Evolutionary conservation across 306 rosid species (phyloP).

Genomic region (Arachis hypogaea): DNA sequence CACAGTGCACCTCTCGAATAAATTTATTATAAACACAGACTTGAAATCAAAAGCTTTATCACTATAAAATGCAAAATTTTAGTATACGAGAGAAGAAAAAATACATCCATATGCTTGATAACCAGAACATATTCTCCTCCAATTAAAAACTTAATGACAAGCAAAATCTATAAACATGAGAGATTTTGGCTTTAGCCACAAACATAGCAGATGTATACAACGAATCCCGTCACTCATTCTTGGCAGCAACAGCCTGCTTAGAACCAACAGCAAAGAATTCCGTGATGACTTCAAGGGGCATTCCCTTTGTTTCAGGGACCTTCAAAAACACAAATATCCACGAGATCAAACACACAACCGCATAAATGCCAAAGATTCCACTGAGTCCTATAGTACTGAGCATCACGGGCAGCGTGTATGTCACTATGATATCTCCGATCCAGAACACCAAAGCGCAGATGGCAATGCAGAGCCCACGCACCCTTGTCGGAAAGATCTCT

Average conservation of each 20-base stretch:
- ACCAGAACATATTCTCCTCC: slow-evolving; percentile 31
- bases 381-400: slow-evolving; percentile 63
- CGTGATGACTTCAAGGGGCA: slow-evolving; percentile 87
- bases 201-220: slow-evolving; percentile 32
- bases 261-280: slow-evolving; percentile 78
- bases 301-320: slow-evolving; percentile 92
- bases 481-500: slow-evolving; percentile 82
- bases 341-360: slow-evolving; percentile 63
- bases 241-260: slow-evolving; percentile 52
- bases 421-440: slow-evolving; percentile 73
- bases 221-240: slow-evolving; percentile 45
- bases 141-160: slow-evolving; percentile 28
- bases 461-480: slow-evolving; percentile 84
- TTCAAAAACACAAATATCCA: slow-evolving; percentile 66
- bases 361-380: slow-evolving; percentile 70
- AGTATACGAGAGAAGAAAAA: slow-evolving; percentile 38
- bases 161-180: slow-evolving; percentile 39
- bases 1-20: neutral
- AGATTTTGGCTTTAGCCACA: slow-evolving; percentile 19
- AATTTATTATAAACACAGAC: neutral
- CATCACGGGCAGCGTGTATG: slow-evolving; percentile 67
- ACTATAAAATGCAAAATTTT: slow-evolving; percentile 40
- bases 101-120: slow-evolving; percentile 21
- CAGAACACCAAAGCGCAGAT: slow-evolving; percentile 71
- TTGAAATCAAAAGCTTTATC: neutral